Conservation (phyloP, 2,329 filamentous ascomycete species). For the Diaporthe australafricana region DNA sequence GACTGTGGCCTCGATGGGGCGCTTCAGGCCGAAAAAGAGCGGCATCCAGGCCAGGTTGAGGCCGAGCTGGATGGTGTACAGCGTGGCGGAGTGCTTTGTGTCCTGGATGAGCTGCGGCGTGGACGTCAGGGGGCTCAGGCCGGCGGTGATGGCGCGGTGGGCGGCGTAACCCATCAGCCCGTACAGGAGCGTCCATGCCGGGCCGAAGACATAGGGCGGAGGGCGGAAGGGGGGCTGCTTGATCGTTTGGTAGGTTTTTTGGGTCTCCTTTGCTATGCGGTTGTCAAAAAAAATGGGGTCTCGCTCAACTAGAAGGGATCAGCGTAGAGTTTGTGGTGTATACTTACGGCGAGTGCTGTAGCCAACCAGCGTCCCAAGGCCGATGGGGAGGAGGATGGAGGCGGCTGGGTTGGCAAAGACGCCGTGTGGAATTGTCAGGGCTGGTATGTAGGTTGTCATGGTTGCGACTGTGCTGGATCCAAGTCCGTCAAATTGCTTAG, state of each 20-base stretch:
- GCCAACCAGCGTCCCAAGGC: constrained; percentile 79
- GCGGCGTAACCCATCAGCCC: constrained; percentile 89
- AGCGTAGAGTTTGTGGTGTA: neutral
- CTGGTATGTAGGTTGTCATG: constrained; percentile 87
- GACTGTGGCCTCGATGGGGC: constrained; percentile 78
- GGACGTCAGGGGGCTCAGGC: constrained; percentile 67
- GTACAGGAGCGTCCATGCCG: constrained; percentile 76
- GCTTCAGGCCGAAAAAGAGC: constrained; percentile 85
- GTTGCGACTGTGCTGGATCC: constrained; percentile 41
- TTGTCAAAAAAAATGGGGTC: constrained; percentile 23
- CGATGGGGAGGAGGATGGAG: constrained; percentile 81
- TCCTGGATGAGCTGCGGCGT: constrained; percentile 63
- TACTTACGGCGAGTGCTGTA: constrained; percentile 73
- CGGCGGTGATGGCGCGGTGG: constrained; percentile 77
- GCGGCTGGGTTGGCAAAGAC: constrained; percentile 79
- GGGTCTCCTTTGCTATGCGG: constrained; percentile 62
- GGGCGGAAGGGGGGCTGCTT: constrained; percentile 76
- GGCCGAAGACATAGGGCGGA: constrained; percentile 71
- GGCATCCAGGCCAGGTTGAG: constrained; percentile 93
- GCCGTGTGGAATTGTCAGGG: constrained; percentile 77
- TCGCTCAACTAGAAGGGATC: constrained; percentile 5
- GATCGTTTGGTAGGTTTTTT: constrained; percentile 70
- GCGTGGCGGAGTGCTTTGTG: constrained; percentile 76
- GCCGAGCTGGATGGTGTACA: constrained; percentile 88
- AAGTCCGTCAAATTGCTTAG: neutral